A percentile compares a stretch with the other conserved stretches of the same genome.
phyloP scores from a whole-genome alignment of 176 grass and related monocot genomes.

The Cymbopogon citratus region DNA sequence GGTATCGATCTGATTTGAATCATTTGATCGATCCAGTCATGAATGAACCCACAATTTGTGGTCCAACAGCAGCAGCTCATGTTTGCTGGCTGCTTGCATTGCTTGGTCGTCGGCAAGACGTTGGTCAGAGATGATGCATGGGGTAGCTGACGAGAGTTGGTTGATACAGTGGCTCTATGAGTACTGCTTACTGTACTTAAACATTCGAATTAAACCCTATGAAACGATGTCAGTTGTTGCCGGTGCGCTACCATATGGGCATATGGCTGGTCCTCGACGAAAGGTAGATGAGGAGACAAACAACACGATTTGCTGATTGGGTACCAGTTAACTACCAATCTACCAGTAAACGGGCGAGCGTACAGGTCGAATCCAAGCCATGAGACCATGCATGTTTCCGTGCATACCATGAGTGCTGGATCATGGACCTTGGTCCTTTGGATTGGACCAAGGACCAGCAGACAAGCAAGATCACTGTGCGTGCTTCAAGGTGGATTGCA shows the following conservation, averaged over 20 bases:
- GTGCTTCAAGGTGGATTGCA: not conserved
- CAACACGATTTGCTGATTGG: not conserved
- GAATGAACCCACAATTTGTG: not conserved
- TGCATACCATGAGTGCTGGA: not conserved
- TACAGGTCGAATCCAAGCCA: not conserved
- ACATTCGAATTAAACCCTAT: not conserved
- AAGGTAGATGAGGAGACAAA: not conserved
- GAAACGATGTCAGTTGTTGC: not conserved
- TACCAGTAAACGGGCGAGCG: not conserved
- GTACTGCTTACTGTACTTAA: not conserved
- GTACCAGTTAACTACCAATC: not conserved
- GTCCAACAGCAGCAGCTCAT: not conserved
- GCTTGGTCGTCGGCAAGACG: not conserved
- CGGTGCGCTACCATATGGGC: not conserved
- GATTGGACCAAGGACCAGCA: not conserved
- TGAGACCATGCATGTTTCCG: not conserved
- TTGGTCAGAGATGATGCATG: not conserved
- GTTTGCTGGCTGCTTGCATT: not conserved
- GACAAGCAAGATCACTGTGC: not conserved
- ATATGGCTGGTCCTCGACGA: not conserved
- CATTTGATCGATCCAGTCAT: too few species aligned
- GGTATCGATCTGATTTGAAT: too few species aligned
- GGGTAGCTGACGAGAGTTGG: not conserved
- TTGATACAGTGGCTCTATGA: not conserved
- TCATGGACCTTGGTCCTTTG: too few species aligned